Conservation (phyloP, 176 grass and related monocot genomes). For the Zea mays region Zm-B73-REFERENCE-NAM-5.0 NC_050102.1:111918501-111919000, state of each 20-base stretch:
- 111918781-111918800: conserved; percentile 1
- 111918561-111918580: conserved; percentile 17
- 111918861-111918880: conserved; percentile 24
- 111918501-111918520: conserved; percentile 43
- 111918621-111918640: conserved; percentile 85
- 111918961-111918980: conserved; percentile 59
- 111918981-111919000: conserved; percentile 34
- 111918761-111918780: conserved; percentile 5
- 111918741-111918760: neutral
- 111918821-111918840: conserved; percentile 32
- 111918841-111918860: conserved; percentile 38
- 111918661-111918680: conserved; percentile 51
- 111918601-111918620: conserved; percentile 42
- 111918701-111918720: conserved; percentile 23
- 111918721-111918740: neutral
- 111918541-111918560: conserved; percentile 6
- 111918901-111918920: conserved; percentile 31
- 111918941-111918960: conserved; percentile 59
- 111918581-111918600: conserved; percentile 39
- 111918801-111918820: neutral
- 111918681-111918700: conserved; percentile 6
- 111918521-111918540: conserved; percentile 2
- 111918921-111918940: conserved; percentile 57
- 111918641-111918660: conserved; percentile 46
- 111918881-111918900: conserved; percentile 27